Evolutionary conservation across 805 yeast genomes (phyloP).

Genomic region (Kodamaea jinghongensis): DNA sequence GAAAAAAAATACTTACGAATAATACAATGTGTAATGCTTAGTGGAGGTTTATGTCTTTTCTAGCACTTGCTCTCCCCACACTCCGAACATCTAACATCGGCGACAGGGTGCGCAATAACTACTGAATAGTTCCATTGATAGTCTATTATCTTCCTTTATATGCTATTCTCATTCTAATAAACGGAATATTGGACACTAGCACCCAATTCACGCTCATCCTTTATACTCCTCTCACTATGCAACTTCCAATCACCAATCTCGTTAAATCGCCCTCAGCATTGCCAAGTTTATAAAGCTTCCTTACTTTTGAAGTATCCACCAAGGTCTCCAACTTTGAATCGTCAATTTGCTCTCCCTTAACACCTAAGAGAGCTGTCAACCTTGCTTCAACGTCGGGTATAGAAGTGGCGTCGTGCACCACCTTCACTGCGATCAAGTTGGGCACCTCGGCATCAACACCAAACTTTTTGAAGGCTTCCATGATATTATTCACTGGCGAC

Average conservation of each 20-base stretch:
- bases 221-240: conserved; percentile 46
- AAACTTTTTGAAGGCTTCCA: conserved; percentile 67
- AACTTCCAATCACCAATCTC: conserved; percentile 45
- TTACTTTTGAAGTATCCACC: conserved; percentile 29
- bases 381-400: conserved; percentile 9
- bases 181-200: too few relatives aligned
- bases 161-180: too few relatives aligned
- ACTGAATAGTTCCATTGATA: too few relatives aligned
- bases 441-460: conserved; percentile 57
- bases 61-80: too few relatives aligned
- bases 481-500: conserved; percentile 67
- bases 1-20: too few relatives aligned
- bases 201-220: too few relatives aligned
- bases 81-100: too few relatives aligned
- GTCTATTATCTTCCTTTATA: too few relatives aligned
- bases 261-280: conserved; percentile 30
- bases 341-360: conserved; percentile 12
- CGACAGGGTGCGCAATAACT: too few relatives aligned
- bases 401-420: conserved; percentile 19
- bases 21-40: too few relatives aligned
- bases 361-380: conserved; percentile 22
- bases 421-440: conserved; percentile 51
- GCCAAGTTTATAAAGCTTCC: conserved; percentile 36
- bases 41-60: too few relatives aligned
- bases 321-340: conserved; percentile 22